Percentiles rank a stretch among this genome's conserved stretches.
phyloP scores from a whole-genome alignment of 495 filamentous ascomycete species.

The Letharia lupina region DNA sequence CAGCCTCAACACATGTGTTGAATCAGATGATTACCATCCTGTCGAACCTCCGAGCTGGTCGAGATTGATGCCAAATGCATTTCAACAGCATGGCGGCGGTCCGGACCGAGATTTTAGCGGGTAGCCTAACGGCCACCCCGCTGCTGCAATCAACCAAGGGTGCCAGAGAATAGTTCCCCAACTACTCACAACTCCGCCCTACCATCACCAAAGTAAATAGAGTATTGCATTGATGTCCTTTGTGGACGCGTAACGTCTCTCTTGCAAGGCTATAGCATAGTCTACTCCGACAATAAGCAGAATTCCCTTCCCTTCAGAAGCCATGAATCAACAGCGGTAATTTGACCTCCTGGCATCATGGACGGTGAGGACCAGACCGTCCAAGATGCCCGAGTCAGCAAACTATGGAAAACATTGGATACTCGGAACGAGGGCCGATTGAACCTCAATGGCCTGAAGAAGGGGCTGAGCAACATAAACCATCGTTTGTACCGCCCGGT shows the following conservation, averaged over 20 bases:
- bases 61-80: no score
- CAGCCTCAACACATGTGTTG: background rate
- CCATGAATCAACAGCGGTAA: conserved; percentile 18
- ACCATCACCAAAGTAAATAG: background rate
- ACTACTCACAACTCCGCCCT: background rate
- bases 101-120: background rate
- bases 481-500: conserved; percentile 61
- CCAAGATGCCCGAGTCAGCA: conserved; percentile 66
- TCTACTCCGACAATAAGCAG: background rate
- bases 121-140: background rate
- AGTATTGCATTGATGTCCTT: background rate
- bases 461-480: conserved; percentile 78
- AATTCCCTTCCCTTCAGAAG: background rate
- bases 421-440: conserved; percentile 65
- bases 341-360: conserved; percentile 17
- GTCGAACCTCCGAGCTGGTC: no score
- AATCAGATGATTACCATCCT: no score
- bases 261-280: background rate
- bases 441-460: conserved; percentile 73
- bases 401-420: conserved; percentile 74
- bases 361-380: conserved; percentile 57
- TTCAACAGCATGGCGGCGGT: background rate
- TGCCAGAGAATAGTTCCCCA: background rate
- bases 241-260: background rate
- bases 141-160: background rate